Conservation (phyloP, 2,329 filamentous ascomycete genomes). For the Coleophoma cylindrospora region DNA sequence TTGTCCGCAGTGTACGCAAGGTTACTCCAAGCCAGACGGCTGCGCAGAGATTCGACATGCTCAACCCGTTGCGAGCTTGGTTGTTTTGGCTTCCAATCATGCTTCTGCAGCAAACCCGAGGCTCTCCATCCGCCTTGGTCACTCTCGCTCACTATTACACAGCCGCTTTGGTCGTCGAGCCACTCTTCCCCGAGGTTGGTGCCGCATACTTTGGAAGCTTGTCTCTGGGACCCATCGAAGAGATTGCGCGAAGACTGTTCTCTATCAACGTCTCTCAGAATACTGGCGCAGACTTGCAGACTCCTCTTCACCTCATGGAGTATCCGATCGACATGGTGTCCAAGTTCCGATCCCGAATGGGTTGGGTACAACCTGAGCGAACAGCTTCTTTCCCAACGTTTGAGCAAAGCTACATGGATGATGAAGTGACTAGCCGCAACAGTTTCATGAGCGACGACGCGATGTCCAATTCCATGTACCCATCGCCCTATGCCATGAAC, state of each 20-base stretch:
- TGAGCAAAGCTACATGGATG: constrained; percentile 38
- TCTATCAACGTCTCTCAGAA: constrained; percentile 59
- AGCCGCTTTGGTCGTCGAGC: constrained; percentile 80
- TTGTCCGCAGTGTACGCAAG: constrained; percentile 67
- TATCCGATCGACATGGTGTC: constrained; percentile 65
- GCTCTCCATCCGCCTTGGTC: constrained; percentile 72
- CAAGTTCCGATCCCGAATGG: constrained; percentile 65
- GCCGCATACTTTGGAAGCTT: constrained; percentile 82
- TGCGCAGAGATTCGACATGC: constrained; percentile 82
- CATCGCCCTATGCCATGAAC: constrained; percentile 48
- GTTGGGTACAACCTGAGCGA: constrained; percentile 56
- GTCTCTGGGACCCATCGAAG: constrained; percentile 75
- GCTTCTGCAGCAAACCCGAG: constrained; percentile 71
- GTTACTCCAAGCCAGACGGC: constrained; percentile 66
- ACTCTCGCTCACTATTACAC: constrained; percentile 91
- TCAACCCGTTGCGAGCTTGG: constrained; percentile 86
- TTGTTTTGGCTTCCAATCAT: constrained; percentile 92
- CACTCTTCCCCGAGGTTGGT: constrained; percentile 86
- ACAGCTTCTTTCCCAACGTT: constrained; percentile 59
- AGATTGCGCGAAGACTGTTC: constrained; percentile 73
- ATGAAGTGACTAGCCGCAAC: constrained; percentile 10
- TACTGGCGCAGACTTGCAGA: constrained; percentile 52
- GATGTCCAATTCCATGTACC: constrained; percentile 33
- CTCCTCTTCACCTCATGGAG: constrained; percentile 64
- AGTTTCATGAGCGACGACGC: constrained; percentile 22